Evolutionary conservation across 768 basidiomycete species (phyloP).

Genomic region (Symmetrospora coprosmae): DNA sequence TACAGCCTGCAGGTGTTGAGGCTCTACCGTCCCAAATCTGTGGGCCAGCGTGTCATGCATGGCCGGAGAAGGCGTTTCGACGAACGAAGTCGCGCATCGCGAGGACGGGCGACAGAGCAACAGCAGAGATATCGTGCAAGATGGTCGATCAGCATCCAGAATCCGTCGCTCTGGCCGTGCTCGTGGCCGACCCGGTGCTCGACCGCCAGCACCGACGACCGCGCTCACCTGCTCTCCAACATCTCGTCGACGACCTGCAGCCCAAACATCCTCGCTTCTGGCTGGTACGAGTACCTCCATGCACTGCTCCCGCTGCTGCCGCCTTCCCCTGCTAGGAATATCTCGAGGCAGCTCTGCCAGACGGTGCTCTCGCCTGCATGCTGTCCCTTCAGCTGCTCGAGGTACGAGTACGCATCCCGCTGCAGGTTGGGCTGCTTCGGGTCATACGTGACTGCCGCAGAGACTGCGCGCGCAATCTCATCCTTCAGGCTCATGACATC

Average conservation of each 20-base stretch:
- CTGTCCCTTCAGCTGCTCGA: constrained; percentile 29
- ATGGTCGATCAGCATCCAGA: too few species aligned
- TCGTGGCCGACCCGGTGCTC: too few species aligned
- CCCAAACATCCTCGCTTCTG: constrained; percentile 31
- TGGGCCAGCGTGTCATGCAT: background rate
- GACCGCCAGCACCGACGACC: background rate
- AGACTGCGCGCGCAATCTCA: constrained; percentile 6
- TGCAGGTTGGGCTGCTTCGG: constrained; percentile 9
- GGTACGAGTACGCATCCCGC: constrained; percentile 28
- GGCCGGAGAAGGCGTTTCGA: background rate
- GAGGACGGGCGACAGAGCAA: too few species aligned
- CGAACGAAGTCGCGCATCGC: background rate
- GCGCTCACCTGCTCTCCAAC: constrained; percentile 14
- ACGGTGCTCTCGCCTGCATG: background rate
- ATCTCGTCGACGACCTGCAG: constrained; percentile 32
- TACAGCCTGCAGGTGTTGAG: background rate
- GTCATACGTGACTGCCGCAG: constrained; percentile 13
- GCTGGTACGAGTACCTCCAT: background rate
- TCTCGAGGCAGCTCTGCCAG: constrained; percentile 28
- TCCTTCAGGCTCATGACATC: background rate
- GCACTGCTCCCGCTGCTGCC: background rate
- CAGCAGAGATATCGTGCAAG: too few species aligned
- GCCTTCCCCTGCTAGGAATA: constrained; percentile 31
- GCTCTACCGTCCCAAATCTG: too few species aligned
- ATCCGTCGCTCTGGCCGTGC: too few species aligned